Conservation (phyloP, 2,329 filamentous ascomycete genomes). For the Diplodia mutila region DNA sequence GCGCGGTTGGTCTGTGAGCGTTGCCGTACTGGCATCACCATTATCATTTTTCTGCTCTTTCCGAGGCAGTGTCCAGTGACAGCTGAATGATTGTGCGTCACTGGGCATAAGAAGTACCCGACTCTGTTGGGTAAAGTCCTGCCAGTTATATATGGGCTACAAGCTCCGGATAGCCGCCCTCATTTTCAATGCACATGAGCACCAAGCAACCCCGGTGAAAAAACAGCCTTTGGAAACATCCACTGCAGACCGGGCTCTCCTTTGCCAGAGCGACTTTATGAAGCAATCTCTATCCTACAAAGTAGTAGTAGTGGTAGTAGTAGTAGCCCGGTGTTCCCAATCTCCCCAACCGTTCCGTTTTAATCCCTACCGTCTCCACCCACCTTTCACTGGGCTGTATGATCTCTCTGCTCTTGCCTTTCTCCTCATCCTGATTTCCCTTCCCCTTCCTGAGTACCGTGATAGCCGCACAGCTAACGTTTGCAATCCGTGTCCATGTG, state of each 20-base stretch:
- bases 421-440: background rate
- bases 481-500: background rate
- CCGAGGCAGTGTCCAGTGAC: no score
- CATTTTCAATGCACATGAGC: background rate
- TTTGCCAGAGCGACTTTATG: background rate
- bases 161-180: background rate
- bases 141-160: no score
- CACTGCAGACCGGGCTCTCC: background rate
- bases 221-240: background rate
- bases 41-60: no score
- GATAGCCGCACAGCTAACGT: background rate
- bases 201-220: background rate
- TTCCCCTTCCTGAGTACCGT: background rate
- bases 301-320: background rate
- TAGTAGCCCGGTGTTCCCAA: background rate
- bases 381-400: background rate
- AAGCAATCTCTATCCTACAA: conserved; percentile 23
- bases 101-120: no score
- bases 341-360: background rate
- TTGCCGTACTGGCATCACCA: background rate
- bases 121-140: no score
- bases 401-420: background rate
- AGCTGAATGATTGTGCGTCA: no score
- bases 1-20: background rate
- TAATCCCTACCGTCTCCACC: background rate